Conservation (phyloP, 495 filamentous ascomycete genomes). For the Talaromyces thailandensis region DNA sequence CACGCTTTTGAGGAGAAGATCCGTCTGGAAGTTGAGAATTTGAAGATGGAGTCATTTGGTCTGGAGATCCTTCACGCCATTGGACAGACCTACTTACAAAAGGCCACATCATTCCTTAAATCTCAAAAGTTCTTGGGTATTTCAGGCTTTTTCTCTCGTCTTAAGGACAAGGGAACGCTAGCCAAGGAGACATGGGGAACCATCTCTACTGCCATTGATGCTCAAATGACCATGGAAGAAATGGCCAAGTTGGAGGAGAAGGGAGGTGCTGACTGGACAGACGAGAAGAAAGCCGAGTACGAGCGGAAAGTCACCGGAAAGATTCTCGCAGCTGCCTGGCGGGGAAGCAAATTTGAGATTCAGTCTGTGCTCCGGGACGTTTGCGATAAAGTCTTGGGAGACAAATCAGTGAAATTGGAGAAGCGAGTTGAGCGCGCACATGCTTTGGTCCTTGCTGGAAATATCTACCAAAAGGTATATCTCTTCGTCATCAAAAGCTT, state of each 20-base stretch:
- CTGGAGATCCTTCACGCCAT: constrained; percentile 96
- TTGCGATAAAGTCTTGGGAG: constrained; percentile 59
- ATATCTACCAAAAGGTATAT: constrained; percentile 76
- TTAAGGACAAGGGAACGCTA: constrained; percentile 95
- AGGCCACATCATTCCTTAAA: constrained; percentile 80
- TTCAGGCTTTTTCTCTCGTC: constrained; percentile 80
- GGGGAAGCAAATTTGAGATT: constrained; percentile 96
- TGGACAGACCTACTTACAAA: constrained; percentile 78
- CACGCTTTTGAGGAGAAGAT: constrained; percentile 87
- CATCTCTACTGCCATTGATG: constrained; percentile 93
- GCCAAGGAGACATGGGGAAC: constrained; percentile 98
- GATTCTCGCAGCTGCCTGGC: constrained; percentile 96
- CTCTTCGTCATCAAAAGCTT: neutral
- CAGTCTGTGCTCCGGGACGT: constrained; percentile 91
- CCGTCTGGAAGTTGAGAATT: constrained; percentile 88
- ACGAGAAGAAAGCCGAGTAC: constrained; percentile 95
- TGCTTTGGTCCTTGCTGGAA: constrained; percentile 77
- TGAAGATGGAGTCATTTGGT: constrained; percentile 99
- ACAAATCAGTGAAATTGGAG: constrained; percentile 71
- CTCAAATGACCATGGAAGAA: constrained; percentile 97
- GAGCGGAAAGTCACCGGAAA: constrained; percentile 94
- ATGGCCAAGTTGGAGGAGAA: constrained; percentile 95
- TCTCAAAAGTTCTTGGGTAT: constrained; percentile 96
- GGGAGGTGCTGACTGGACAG: constrained; percentile 96
- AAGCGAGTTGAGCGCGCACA: constrained; percentile 90